Evolutionary conservation across 495 filamentous ascomycete species (phyloP).

Genomic region (Podospora bellae-mahoneyi): DNA sequence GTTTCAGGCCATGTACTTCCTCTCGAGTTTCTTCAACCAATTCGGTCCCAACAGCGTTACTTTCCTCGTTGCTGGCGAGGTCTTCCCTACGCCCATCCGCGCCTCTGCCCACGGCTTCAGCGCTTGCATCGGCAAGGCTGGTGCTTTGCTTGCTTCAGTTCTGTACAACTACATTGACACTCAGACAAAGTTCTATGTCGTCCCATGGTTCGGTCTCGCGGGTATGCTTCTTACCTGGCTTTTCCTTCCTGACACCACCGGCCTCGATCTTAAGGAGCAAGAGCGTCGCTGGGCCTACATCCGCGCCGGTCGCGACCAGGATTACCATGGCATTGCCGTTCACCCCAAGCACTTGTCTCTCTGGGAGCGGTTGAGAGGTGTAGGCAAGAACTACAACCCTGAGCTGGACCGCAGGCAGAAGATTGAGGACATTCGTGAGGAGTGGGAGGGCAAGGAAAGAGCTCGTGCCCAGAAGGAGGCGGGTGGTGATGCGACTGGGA

Average conservation of each 20-base stretch:
- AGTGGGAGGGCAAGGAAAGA: constrained; percentile 42
- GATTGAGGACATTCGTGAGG: constrained; percentile 67
- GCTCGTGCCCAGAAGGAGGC: constrained; percentile 25
- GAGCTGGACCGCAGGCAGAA: constrained; percentile 73
- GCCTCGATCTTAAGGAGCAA: constrained; percentile 89
- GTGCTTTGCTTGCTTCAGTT: constrained; percentile 77
- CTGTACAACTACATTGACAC: constrained; percentile 85
- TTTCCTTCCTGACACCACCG: constrained; percentile 90
- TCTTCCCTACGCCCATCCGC: constrained; percentile 84
- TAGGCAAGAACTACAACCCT: constrained; percentile 73
- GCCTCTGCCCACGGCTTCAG: constrained; percentile 88
- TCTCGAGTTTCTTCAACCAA: constrained; percentile 93
- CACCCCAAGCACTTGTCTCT: constrained; percentile 80
- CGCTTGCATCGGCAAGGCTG: constrained; percentile 77
- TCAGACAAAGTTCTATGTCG: constrained; percentile 76
- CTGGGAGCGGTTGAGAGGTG: constrained; percentile 70
- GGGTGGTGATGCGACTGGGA: constrained; percentile 24
- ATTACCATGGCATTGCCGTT: constrained; percentile 86
- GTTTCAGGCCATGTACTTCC: constrained; percentile 93
- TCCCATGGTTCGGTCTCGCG: constrained; percentile 85
- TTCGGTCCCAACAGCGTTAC: constrained; percentile 90
- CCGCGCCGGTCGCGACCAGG: constrained; percentile 63
- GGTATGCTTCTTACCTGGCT: constrained; percentile 73
- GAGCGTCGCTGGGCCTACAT: constrained; percentile 84
- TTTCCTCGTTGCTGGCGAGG: constrained; percentile 88